Evolutionary conservation across 495 filamentous ascomycete species (phyloP), one percentile per base, ranked within the genome.

Genomic region (Aspergillus affinis): DNA sequence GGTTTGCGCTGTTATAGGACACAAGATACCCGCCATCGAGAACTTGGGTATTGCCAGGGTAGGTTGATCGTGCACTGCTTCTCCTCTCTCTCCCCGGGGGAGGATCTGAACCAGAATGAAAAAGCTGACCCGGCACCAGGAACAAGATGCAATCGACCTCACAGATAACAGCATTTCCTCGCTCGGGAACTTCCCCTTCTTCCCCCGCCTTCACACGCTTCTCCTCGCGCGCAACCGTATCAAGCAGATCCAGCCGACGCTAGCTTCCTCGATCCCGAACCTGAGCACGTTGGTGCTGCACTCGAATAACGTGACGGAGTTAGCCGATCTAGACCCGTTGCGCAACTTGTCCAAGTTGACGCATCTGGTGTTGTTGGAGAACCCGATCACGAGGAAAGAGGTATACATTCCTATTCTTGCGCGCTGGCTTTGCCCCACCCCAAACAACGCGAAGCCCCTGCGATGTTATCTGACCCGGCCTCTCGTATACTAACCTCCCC

Each of bases 1-100:
- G 62, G 65, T 72, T 73, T 70, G 68, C 69, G 71, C 74, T 70
- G 70, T 87, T 41, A 80, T 84, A 98, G 94, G 94, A 75, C 95
- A 97, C 78, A 92, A 96, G 78, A 97, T 99, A 69, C 91, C 94
- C 68, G 84, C 88, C 21, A 97, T 98, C 80, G 95, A 99, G 85
- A 99, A 99, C 72, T 74, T 99, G 75, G 95, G 94, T 82, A 88
- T 93, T 73, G 93, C 94, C 57, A 92, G 91, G 63, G 93, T 96
- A 41, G 0, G 36, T 32, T 32, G 18, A 47, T 1, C 41, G 18
- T 45, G 21, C 20, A 21, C 29, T 55, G 21, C 54, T 53, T 54
- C 21, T n/a, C n/a, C n/a, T n/a, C 6, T 51, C 9, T n/a, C 6
- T 20, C 19, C 18, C 18, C 12, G 7, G 3, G 1, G 48, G 18